Evolutionary conservation across 2,329 filamentous ascomycete species (phyloP).

Genomic region (Monilinia polystroma): DNA sequence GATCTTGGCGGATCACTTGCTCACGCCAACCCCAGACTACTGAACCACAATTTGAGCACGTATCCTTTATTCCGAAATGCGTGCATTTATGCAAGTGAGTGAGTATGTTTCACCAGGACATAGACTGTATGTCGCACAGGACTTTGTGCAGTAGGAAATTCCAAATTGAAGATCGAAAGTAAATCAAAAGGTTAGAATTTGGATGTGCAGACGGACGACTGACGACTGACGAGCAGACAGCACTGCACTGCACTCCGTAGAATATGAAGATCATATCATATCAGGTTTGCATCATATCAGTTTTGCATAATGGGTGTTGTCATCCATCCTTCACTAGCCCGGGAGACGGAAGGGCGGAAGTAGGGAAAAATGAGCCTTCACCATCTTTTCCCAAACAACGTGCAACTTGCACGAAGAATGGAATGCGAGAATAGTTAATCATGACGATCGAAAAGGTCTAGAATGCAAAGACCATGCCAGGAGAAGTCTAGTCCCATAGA

Average conservation of each 20-base stretch:
- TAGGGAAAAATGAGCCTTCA: too few species aligned
- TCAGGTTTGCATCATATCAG: neutral
- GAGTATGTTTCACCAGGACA: slow-evolving; percentile 6
- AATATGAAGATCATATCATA: neutral
- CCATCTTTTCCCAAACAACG: too few species aligned
- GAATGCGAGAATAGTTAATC: neutral
- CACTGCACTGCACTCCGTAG: neutral
- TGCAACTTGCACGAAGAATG: neutral
- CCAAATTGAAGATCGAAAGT: slow-evolving; percentile 8
- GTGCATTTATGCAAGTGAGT: slow-evolving; percentile 10
- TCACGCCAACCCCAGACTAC: slow-evolving; percentile 8
- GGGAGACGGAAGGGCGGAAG: neutral
- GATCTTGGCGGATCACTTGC: slow-evolving; percentile 16
- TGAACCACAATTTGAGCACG: slow-evolving; percentile 8
- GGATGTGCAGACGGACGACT: too few species aligned
- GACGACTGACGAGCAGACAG: too few species aligned
- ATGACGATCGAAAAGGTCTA: slow-evolving; percentile 14
- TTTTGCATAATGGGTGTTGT: neutral
- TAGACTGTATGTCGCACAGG: neutral
- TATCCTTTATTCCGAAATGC: neutral
- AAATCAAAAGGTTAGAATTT: too few species aligned
- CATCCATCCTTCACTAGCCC: neutral
- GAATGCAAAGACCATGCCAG: neutral
- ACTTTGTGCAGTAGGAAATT: neutral
- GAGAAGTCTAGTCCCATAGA: neutral